Base-by-base conservation (phyloP, 768 basidiomycete species). In the Lactifluus piperatus region DNA sequence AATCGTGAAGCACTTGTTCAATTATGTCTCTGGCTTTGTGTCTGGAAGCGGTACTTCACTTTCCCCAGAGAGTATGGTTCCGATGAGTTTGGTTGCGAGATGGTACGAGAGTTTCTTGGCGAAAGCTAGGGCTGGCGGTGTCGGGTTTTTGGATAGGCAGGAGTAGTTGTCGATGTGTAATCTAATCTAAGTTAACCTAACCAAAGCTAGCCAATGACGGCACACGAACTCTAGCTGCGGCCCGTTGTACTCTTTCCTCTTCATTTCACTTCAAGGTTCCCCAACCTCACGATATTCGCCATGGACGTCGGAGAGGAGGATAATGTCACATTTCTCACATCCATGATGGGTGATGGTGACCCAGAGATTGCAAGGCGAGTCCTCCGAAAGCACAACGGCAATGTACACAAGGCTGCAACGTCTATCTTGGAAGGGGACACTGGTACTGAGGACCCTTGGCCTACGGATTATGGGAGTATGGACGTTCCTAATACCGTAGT, bases 1-100 rank as follows among this genome's bases (percentile, higher is more conserved):
- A 45, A 79, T 88, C 56, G 83, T 85, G 24, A 86, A 83, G 62
- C 81, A 92, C 67, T 72, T 91, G 56, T 78, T 90, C 69, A 88
- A 88, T 64, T 91, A 88, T 63, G 63, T 91, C 6, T 81, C 84
- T 7, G 79, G 87, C 1, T 91, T 91, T 64, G 74, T 74, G 37
- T 60, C 64, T 7, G 63, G 63, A 5, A 62, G 55, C 34, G 75
- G 77, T 18, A 73, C 75, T 5, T 62, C 67, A 16, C 62, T 83
- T 24, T 74, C 77, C 2, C 77, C 77, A 1, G 80, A 84, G 48
- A 75, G 76, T 22, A 69, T 76, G 60, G 74, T 89, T 2, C 85
- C 85, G 8, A 80, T 91, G 78, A 76, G 72, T 46, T 54, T 85
- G 29, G 76, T 90, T 29, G 76, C 74, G 51, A 83, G 74, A 65